Conservation (phyloP, 495 filamentous ascomycete species). For the Astrothelium macrocarpum region DNA sequence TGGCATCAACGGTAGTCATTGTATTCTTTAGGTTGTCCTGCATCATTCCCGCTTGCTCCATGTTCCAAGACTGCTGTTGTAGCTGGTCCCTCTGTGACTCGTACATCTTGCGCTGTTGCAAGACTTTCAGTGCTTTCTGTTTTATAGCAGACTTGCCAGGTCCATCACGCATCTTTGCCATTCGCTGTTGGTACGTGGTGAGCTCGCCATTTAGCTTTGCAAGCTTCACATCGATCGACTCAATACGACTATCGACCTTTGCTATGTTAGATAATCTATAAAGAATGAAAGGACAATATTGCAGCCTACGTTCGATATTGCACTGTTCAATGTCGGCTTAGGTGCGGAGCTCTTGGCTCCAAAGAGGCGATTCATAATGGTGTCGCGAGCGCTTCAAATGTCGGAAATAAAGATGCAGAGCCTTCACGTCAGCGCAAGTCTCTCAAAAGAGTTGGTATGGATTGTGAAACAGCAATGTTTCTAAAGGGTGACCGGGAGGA, state of each 20-base stretch:
- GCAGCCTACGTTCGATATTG: slow-evolving; percentile 66
- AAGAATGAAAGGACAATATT: slow-evolving; percentile 11
- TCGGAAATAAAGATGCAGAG: neutral
- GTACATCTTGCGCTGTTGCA: slow-evolving; percentile 94
- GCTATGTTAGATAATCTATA: slow-evolving; percentile 6
- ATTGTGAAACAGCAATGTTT: neutral
- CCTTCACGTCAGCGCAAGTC: neutral
- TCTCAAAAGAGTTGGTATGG: neutral
- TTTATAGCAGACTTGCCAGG: slow-evolving; percentile 89
- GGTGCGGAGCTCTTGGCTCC: slow-evolving; percentile 79
- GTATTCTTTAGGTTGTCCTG: slow-evolving; percentile 98
- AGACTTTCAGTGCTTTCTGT: slow-evolving; percentile 88
- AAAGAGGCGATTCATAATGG: slow-evolving; percentile 89
- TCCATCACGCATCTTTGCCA: slow-evolving; percentile 90
- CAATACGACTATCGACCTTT: slow-evolving; percentile 73
- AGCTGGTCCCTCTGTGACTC: slow-evolving; percentile 91
- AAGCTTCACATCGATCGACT: slow-evolving; percentile 90
- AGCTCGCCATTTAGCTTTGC: slow-evolving; percentile 87
- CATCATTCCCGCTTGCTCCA: slow-evolving; percentile 99
- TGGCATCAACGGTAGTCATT: slow-evolving; percentile 95
- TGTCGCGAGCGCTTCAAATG: neutral
- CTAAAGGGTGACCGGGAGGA: neutral
- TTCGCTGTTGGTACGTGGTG: slow-evolving; percentile 72
- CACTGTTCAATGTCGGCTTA: slow-evolving; percentile 79
- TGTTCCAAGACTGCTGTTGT: slow-evolving; percentile 94